Conservation (phyloP, 2,329 filamentous ascomycete species). For the Diaporthe capsici region DNA sequence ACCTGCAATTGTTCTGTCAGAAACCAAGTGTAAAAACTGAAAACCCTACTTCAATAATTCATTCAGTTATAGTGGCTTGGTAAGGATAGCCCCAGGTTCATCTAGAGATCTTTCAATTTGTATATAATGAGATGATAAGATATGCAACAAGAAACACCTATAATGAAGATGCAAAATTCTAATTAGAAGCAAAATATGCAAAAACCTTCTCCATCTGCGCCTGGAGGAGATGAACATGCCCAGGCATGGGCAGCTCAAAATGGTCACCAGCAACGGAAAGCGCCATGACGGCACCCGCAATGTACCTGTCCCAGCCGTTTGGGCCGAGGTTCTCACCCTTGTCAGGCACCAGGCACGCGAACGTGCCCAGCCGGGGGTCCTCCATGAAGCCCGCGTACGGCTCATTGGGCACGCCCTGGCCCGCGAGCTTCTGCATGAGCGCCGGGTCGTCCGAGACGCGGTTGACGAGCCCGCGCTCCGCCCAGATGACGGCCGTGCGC, state of each 20-base stretch:
- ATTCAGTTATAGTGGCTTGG: background rate
- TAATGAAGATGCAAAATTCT: background rate
- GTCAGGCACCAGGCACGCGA: constrained; percentile 37
- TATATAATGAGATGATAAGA: no score
- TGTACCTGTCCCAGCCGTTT: constrained; percentile 39
- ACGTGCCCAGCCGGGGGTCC: constrained; percentile 36
- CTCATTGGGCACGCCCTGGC: constrained; percentile 33
- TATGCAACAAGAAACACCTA: background rate
- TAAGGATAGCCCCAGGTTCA: background rate
- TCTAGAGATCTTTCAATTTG: background rate
- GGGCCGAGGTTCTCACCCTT: constrained; percentile 39
- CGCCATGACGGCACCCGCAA: constrained; percentile 35
- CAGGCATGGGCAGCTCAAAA: constrained; percentile 39
- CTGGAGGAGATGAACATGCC: constrained; percentile 30
- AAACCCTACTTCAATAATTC: background rate
- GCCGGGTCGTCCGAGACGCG: constrained; percentile 36
- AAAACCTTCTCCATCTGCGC: constrained; percentile 13
- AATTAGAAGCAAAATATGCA: background rate
- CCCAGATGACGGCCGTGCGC: constrained; percentile 36
- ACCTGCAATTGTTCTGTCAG: background rate
- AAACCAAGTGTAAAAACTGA: no score
- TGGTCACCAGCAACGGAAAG: constrained; percentile 37
- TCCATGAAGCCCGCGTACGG: constrained; percentile 39
- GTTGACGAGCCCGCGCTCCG: constrained; percentile 33
- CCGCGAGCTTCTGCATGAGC: constrained; percentile 38